These are phyloP conservation scores for Actinomortierella wolfii DNA, from an alignment of 371 early-diverging fungal species.

Conservation along the genomic window DNA sequence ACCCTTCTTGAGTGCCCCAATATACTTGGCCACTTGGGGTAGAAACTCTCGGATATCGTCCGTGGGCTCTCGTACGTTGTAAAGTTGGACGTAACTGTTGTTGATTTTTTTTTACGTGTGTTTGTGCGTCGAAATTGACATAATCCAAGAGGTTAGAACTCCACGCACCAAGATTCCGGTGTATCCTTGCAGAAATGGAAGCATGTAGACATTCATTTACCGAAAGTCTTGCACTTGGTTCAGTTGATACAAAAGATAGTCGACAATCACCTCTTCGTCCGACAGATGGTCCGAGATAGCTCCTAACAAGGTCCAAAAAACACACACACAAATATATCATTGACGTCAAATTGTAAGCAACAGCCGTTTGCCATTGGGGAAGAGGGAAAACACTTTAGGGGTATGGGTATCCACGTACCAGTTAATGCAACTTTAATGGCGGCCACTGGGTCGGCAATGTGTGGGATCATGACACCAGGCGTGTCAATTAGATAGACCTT, in stretches of 20 bases:
- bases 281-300: slow-evolving; percentile 88
- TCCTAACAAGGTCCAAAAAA: slow-evolving; percentile 47
- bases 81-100: slow-evolving; percentile 51
- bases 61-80: slow-evolving; percentile 62
- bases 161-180: not conserved
- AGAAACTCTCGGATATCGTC: slow-evolving; percentile 70
- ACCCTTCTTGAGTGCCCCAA: slow-evolving; percentile 80
- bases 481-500: slow-evolving; percentile 90
- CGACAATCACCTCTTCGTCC: slow-evolving; percentile 81
- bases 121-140: not conserved
- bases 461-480: slow-evolving; percentile 89
- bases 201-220: slow-evolving; percentile 22
- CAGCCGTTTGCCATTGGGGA: not conserved
- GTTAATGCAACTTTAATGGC: slow-evolving; percentile 85
- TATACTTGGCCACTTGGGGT: slow-evolving; percentile 64
- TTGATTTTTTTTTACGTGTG: slow-evolving; percentile 6
- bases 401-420: slow-evolving; percentile 45
- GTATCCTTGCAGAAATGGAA: not conserved
- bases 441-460: slow-evolving; percentile 75
- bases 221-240: slow-evolving; percentile 59
- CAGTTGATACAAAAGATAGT: slow-evolving; percentile 86
- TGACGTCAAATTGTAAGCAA: not conserved
- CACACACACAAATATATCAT: not conserved
- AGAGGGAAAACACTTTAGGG: not conserved
- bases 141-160: not conserved